phyloP scores from a whole-genome alignment of 129 eudicot genomes.

The Saussurea involucrata region DNA sequence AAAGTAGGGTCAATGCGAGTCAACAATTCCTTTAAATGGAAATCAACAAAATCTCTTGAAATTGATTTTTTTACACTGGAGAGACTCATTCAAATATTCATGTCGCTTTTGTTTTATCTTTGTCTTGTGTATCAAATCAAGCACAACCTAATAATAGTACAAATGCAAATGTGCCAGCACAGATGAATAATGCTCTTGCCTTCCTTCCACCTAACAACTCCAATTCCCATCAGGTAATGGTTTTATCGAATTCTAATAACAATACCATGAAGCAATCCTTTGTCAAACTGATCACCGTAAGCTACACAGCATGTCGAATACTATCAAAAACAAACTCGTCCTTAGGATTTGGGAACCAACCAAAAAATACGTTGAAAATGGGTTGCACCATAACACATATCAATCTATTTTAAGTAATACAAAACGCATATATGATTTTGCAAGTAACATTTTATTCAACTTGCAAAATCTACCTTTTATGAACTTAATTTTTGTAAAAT shows the following conservation, averaged over 20 bases:
- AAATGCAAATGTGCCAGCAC: not conserved
- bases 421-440: too few species aligned
- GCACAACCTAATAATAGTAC: not conserved
- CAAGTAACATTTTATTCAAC: not conserved
- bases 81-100: constrained; percentile 10
- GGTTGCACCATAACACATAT: too few species aligned
- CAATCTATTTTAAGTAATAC: too few species aligned
- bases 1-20: not conserved
- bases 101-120: not conserved
- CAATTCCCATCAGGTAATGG: not conserved
- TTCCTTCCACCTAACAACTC: not conserved
- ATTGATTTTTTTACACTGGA: not conserved
- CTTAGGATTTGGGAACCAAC: too few species aligned
- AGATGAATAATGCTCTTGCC: not conserved
- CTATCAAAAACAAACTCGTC: too few species aligned
- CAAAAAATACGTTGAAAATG: too few species aligned
- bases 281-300: too few species aligned
- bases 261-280: not conserved
- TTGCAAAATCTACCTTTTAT: not conserved
- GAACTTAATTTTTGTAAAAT: too few species aligned
- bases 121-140: not conserved
- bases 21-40: not conserved
- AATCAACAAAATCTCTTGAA: not conserved
- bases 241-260: not conserved
- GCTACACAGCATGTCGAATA: too few species aligned